These are phyloP conservation scores for Alternaria gansuensis DNA, from an alignment of 2,329 filamentous ascomycete genomes.

Conservation along the genomic window DNA sequence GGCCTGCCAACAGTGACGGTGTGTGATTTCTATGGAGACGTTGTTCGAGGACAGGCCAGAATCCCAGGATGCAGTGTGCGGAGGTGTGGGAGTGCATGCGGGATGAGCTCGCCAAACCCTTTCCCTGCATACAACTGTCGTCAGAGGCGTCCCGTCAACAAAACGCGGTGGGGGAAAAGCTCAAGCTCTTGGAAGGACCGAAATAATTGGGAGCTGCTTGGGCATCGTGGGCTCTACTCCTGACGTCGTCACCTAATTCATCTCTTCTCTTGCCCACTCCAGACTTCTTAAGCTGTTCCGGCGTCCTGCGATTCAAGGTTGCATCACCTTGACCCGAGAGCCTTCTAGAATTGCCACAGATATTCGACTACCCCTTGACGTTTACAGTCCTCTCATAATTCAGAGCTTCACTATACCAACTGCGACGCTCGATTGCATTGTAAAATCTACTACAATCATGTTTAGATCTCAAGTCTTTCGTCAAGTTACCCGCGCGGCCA, in stretches of 20 bases:
- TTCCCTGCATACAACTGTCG: conserved; percentile 36
- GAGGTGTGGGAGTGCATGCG: conserved; percentile 20
- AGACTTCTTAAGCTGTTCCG: conserved; percentile 20
- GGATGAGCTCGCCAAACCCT: conserved; percentile 32
- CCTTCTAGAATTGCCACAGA: conserved; percentile 7
- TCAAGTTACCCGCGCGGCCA: conserved; percentile 40
- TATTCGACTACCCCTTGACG: neutral
- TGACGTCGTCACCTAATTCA: conserved; percentile 16
- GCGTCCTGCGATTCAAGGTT: conserved; percentile 20
- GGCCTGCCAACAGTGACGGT: conserved; percentile 30
- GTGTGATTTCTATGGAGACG: conserved; percentile 36
- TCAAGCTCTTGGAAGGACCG: conserved; percentile 28
- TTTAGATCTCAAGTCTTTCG: conserved; percentile 48
- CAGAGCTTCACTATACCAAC: neutral
- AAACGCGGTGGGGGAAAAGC: conserved; percentile 29
- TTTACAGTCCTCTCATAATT: conserved; percentile 18
- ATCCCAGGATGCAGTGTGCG: conserved; percentile 17
- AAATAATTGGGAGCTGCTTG: conserved; percentile 17
- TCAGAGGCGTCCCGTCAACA: conserved; percentile 34
- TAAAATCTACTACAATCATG: conserved; percentile 37
- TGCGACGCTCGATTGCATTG: neutral
- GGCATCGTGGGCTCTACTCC: conserved; percentile 20
- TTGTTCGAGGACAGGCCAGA: conserved; percentile 15
- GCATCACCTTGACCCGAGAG: conserved; percentile 6
- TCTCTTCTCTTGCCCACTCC: neutral